These are phyloP conservation scores for Pyricularia pennisetigena DNA, from an alignment of 2,329 filamentous ascomycete genomes.

Conservation along the genomic window DNA sequence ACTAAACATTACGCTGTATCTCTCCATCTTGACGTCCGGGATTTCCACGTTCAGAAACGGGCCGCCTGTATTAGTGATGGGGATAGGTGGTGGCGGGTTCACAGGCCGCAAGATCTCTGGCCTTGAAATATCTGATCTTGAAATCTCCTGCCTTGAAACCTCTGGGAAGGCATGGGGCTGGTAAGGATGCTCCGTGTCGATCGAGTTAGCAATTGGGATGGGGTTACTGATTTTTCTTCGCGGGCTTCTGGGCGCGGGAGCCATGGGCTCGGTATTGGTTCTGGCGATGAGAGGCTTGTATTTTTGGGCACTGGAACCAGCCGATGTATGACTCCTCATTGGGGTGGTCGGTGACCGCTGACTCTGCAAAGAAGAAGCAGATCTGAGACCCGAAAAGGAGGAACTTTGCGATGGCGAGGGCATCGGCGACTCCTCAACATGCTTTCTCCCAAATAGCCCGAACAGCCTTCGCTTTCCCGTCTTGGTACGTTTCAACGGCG, in stretches of 20 bases:
- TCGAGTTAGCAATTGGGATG: background rate
- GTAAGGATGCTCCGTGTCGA: slow-evolving; percentile 1
- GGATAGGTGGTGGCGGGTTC: background rate
- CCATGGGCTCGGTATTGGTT: slow-evolving; percentile 29
- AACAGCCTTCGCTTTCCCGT: slow-evolving; percentile 51
- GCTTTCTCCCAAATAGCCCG: slow-evolving; percentile 36
- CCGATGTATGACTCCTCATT: slow-evolving; percentile 25
- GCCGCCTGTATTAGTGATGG: slow-evolving; percentile 4
- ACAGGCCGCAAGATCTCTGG: background rate
- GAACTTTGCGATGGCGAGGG: background rate
- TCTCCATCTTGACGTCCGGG: slow-evolving; percentile 69
- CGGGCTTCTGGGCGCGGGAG: slow-evolving; percentile 10
- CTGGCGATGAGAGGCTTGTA: slow-evolving; percentile 33
- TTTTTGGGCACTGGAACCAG: slow-evolving; percentile 21
- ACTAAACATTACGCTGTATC: slow-evolving; percentile 92
- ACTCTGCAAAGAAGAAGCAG: background rate
- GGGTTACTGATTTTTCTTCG: slow-evolving; percentile 1
- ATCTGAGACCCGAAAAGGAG: background rate
- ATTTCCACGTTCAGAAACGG: slow-evolving; percentile 66
- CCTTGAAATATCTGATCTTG: no score
- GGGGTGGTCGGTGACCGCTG: background rate
- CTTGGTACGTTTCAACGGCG: slow-evolving; percentile 31
- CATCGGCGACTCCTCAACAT: background rate
- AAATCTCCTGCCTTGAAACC: background rate
- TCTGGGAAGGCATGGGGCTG: slow-evolving; percentile 5